Base-by-base conservation (phyloP, 768 basidiomycete species). In the Auriscalpium orientale region DNA sequence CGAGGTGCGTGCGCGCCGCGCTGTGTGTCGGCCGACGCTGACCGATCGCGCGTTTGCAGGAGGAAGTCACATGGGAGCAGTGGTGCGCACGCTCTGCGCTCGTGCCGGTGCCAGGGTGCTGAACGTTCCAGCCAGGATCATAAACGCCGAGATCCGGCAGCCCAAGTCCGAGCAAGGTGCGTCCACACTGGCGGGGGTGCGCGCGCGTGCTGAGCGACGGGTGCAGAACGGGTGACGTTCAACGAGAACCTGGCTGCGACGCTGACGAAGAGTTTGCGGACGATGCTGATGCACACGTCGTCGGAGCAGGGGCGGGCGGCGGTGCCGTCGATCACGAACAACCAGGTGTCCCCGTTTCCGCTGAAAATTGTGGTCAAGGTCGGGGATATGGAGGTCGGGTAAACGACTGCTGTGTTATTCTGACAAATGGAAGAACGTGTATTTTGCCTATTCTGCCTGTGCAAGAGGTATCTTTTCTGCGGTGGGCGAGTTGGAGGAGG, bases 61-160 rank as follows among this genome's bases (percentile, higher is more conserved):
- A 92, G 66, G 88, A 91, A 22, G 81, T 91, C 13, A 82, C 89
- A 52, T 92, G 90, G 90, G 91, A 92, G 67, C 83, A 89, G 70
- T 92, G 90, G 90, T 89, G 12, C 7, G 74, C 55, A 12, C 22
- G 3, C 43, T 21, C 44, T 38, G 16, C 34, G 9, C 21, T 45
- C 54, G 22, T 37, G 15, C 28, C 40, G 35, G 28, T 28, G n/a
- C n/a, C n/a, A n/a, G n/a, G n/a, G n/a, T 46, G 37, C 20, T 53
- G 21, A 47, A 51, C 7, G 16, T 43, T 21, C 22, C 22, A 20
- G 11, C 36, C 65, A 91, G 90, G 89, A 72, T 84, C 13, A 82
- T 92, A 58, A 91, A 89, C 53, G 88, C 83, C 9, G 89, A 91
- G 71, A 72, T 91, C 13, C 80, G 82, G 51, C 89, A 90, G 62